Evolutionary conservation across 106 monocot genomes (phyloP).

Genomic region (Phalaenopsis aphrodite): DNA sequence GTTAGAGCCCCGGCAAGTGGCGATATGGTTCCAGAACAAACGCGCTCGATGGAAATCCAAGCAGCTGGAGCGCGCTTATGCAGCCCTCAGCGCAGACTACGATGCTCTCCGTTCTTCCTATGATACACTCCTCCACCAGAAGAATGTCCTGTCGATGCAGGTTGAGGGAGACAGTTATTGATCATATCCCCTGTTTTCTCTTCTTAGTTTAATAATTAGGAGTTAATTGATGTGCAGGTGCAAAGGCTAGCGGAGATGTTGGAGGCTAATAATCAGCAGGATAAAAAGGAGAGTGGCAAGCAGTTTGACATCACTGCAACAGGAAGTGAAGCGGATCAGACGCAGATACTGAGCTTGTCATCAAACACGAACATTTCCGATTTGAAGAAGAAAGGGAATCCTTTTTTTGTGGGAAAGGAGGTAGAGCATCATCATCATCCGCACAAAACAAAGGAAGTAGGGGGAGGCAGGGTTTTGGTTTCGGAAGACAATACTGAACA

Average conservation of each 20-base stretch:
- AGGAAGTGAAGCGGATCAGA: neutral
- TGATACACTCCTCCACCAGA: slow-evolving; percentile 39
- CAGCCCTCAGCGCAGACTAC: slow-evolving; percentile 29
- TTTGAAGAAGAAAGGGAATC: neutral
- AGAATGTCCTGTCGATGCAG: slow-evolving; percentile 39
- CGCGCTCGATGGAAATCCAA: slow-evolving; percentile 71
- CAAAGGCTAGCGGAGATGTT: slow-evolving; percentile 6
- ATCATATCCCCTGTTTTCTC: neutral
- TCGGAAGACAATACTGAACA: neutral
- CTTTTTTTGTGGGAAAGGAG: neutral
- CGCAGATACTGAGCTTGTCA: neutral
- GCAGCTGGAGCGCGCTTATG: slow-evolving; percentile 63
- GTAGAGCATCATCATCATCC: neutral
- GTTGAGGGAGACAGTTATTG: slow-evolving; percentile 5
- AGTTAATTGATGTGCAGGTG: neutral
- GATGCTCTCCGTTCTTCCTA: slow-evolving; percentile 36
- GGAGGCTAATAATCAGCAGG: neutral
- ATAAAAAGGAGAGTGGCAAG: neutral
- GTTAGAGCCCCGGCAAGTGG: slow-evolving; percentile 68
- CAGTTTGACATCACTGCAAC: neutral
- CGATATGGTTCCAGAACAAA: slow-evolving; percentile 86
- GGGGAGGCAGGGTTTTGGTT: neutral
- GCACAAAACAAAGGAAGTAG: neutral
- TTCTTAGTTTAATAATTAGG: neutral
- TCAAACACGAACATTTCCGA: neutral